phyloP scores from a whole-genome alignment of 2,329 filamentous ascomycete species.

The Colletotrichum lindemuthianum region DNA sequence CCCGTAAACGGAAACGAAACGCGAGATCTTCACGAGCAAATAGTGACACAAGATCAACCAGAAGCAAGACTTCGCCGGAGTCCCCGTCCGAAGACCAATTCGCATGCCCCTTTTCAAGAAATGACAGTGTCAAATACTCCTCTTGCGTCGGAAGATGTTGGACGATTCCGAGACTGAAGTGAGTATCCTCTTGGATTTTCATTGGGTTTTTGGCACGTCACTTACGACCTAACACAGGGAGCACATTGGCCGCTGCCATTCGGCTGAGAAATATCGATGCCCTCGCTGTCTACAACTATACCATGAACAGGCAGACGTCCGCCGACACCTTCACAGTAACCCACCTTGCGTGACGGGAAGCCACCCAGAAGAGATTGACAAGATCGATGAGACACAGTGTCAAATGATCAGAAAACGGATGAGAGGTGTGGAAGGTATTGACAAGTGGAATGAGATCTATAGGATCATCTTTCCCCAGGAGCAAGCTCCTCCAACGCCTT shows the following conservation, averaged over 20 bases:
- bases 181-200: not conserved
- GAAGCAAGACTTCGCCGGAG: not conserved
- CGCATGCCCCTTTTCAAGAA: slow-evolving; percentile 10
- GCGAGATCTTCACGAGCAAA: too few relatives aligned
- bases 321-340: too few relatives aligned
- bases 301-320: too few relatives aligned
- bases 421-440: not conserved
- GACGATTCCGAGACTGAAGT: slow-evolving; percentile 19
- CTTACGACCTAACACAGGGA: not conserved
- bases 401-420: not conserved
- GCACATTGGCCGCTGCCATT: not conserved
- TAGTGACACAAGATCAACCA: not conserved
- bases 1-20: too few relatives aligned
- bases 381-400: slow-evolving; percentile 2
- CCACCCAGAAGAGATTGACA: not conserved
- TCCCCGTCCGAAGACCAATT: not conserved
- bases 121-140: not conserved
- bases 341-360: not conserved
- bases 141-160: slow-evolving; percentile 1
- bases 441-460: slow-evolving; percentile 11
- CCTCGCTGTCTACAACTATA: not conserved
- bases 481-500: not conserved
- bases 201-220: too few relatives aligned
- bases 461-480: not conserved
- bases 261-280: not conserved